phyloP scores from a whole-genome alignment of 257 asterid genomes.

The Leptodermis oblonga region DNA sequence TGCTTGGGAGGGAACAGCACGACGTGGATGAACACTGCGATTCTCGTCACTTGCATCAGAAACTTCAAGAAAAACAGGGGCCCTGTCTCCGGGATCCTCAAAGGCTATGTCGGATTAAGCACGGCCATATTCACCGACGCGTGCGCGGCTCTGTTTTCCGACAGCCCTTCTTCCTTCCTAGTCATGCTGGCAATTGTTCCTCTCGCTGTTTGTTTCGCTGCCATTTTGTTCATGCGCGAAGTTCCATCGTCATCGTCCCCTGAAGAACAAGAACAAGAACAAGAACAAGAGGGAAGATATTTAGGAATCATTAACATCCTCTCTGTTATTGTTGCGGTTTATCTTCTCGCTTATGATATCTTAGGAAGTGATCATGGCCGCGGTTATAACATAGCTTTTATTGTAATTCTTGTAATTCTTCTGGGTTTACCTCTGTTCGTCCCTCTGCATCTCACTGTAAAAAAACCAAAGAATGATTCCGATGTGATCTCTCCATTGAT shows the following conservation, averaged over 20 bases:
- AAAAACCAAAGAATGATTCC: too few relatives aligned
- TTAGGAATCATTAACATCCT: slow-evolving; percentile 14
- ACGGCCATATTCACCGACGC: slow-evolving; percentile 25
- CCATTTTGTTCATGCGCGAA: slow-evolving; percentile 19
- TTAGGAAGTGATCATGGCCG: slow-evolving; percentile 22
- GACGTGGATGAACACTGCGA: slow-evolving; percentile 34
- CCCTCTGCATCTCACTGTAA: slow-evolving; percentile 10
- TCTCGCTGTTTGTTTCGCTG: slow-evolving; percentile 14
- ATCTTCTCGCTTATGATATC: slow-evolving; percentile 18
- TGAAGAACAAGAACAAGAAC: slow-evolving; percentile 17
- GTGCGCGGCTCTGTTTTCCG: slow-evolving; percentile 21
- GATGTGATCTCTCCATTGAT: slow-evolving; percentile 1
- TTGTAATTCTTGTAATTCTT: slow-evolving; percentile 8
- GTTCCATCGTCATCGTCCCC: slow-evolving; percentile 15
- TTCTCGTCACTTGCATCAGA: slow-evolving; percentile 31
- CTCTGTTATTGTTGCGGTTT: slow-evolving; percentile 8
- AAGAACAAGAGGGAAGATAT: slow-evolving; percentile 13
- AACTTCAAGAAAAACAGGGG: slow-evolving; percentile 29
- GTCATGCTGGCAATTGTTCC: slow-evolving; percentile 17
- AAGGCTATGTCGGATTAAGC: slow-evolving; percentile 27
- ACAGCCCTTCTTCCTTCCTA: slow-evolving; percentile 12
- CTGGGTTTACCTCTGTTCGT: slow-evolving; percentile 17
- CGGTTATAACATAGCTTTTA: slow-evolving; percentile 14
- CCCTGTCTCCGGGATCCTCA: slow-evolving; percentile 23
- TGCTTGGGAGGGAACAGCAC: slow-evolving; percentile 38